A percentile compares a stretch with the other conserved stretches of the same genome.
Evolutionary conservation across 805 yeast species (phyloP).

Genomic region (Sugiyamaella floridensis): DNA sequence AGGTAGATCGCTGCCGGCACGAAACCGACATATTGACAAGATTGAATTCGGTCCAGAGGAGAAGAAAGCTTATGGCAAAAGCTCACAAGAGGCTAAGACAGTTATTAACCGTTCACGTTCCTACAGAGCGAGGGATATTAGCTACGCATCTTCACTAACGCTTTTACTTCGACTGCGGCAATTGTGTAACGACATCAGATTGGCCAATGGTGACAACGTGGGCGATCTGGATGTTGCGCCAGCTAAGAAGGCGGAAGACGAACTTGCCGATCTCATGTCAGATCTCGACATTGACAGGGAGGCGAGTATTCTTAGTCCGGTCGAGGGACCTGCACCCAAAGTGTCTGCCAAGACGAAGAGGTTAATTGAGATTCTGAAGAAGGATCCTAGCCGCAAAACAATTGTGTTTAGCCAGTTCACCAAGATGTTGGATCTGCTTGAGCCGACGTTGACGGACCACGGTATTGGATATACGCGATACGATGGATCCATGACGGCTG

Average conservation of each 20-base stretch:
- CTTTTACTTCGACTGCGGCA: conserved; percentile 35
- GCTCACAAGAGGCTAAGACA: no score
- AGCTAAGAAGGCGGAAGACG: neutral
- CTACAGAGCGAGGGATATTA: neutral
- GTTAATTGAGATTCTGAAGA: conserved; percentile 30
- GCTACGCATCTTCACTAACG: conserved; percentile 23
- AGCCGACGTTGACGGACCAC: conserved; percentile 25
- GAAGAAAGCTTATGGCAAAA: no score
- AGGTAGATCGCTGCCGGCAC: conserved; percentile 23
- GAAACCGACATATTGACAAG: conserved; percentile 13
- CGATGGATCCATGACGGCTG: conserved; percentile 32
- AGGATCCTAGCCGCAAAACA: conserved; percentile 35
- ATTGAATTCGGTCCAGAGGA: neutral
- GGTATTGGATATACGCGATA: conserved; percentile 32
- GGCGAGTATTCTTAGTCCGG: neutral
- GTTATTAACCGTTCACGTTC: no score
- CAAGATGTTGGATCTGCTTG: conserved; percentile 30
- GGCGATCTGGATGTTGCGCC: neutral
- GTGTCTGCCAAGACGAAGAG: conserved; percentile 33
- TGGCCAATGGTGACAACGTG: neutral
- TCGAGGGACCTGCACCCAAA: conserved; percentile 15
- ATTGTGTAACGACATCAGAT: conserved; percentile 29
- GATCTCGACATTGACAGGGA: conserved; percentile 13
- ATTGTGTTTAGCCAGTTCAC: conserved; percentile 42
- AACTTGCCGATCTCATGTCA: neutral